phyloP scores from a whole-genome alignment of 768 basidiomycete species.

The Pisolithus albus region DNA sequence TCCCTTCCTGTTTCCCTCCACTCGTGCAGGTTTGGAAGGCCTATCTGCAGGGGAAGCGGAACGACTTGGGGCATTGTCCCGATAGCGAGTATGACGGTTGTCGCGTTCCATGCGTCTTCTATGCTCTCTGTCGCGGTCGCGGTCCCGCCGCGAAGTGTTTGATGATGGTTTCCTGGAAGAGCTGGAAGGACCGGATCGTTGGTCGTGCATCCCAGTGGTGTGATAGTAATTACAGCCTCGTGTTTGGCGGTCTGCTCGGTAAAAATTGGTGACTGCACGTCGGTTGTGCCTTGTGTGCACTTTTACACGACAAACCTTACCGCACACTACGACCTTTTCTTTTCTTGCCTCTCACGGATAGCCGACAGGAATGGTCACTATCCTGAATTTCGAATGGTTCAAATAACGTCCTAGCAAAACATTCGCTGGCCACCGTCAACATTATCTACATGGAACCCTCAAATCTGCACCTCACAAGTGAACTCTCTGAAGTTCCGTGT shows the following conservation, averaged over 20 bases:
- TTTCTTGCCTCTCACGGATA: too few relatives aligned
- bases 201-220: conserved; percentile 10
- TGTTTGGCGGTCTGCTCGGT: too few relatives aligned
- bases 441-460: background rate
- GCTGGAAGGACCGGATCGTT: conserved; percentile 14
- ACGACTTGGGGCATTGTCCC: conserved; percentile 4
- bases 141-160: background rate
- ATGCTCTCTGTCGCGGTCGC: background rate
- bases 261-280: too few relatives aligned
- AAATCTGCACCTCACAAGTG: background rate
- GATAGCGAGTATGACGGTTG: conserved; percentile 1
- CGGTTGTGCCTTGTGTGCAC: too few relatives aligned
- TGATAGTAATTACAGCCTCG: background rate
- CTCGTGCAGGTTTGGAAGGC: conserved; percentile 15
- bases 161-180: conserved; percentile 2
- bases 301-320: too few relatives aligned
- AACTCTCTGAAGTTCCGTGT: conserved; percentile 10
- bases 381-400: too few relatives aligned
- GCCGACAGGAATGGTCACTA: too few relatives aligned
- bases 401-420: too few relatives aligned
- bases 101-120: conserved; percentile 1
- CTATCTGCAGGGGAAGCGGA: conserved; percentile 11
- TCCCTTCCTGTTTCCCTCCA: conserved; percentile 8
- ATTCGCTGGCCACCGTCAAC: too few relatives aligned
- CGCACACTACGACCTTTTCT: too few relatives aligned